Evolutionary conservation across 1,284 basidiomycete genomes (phyloP).

Genomic region (Cryptococcus sp.): DNA sequence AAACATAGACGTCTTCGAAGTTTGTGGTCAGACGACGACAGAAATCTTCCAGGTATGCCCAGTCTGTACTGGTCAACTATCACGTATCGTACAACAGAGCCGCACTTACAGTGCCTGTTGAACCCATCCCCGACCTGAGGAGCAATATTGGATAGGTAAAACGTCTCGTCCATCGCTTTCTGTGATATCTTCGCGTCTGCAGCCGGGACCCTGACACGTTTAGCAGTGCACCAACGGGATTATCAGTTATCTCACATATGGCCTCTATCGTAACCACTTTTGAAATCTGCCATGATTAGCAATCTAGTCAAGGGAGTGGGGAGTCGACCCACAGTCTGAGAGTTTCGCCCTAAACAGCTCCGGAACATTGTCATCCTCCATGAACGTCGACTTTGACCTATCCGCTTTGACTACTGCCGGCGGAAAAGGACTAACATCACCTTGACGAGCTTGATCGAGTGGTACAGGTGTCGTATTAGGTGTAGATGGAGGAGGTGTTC

Average conservation of each 20-base stretch:
- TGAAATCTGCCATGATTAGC: constrained; percentile 57
- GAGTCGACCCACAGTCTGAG: constrained; percentile 58
- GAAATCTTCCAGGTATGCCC: constrained; percentile 96
- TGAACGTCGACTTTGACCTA: constrained; percentile 73
- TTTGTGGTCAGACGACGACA: constrained; percentile 77
- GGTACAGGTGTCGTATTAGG: constrained; percentile 26
- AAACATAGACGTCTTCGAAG: constrained; percentile 93
- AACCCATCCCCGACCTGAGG: constrained; percentile 97
- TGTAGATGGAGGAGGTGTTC: constrained; percentile 47
- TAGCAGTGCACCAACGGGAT: not conserved
- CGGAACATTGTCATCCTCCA: constrained; percentile 77
- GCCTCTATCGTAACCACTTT: constrained; percentile 91
- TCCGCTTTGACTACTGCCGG: constrained; percentile 55
- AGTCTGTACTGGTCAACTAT: constrained; percentile 56
- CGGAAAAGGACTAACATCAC: constrained; percentile 29
- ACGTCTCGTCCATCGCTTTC: constrained; percentile 95
- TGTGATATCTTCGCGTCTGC: constrained; percentile 83
- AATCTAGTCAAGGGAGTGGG: too few species aligned
- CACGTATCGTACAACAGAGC: not conserved
- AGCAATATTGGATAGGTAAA: constrained; percentile 90
- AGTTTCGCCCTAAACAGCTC: constrained; percentile 75
- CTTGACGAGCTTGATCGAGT: constrained; percentile 32
- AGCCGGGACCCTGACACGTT: constrained; percentile 73
- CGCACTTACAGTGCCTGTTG: constrained; percentile 80
- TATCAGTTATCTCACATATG: constrained; percentile 62